Conservation (phyloP, 805 yeast species). For the Danielozyma ontarioensis region DNA sequence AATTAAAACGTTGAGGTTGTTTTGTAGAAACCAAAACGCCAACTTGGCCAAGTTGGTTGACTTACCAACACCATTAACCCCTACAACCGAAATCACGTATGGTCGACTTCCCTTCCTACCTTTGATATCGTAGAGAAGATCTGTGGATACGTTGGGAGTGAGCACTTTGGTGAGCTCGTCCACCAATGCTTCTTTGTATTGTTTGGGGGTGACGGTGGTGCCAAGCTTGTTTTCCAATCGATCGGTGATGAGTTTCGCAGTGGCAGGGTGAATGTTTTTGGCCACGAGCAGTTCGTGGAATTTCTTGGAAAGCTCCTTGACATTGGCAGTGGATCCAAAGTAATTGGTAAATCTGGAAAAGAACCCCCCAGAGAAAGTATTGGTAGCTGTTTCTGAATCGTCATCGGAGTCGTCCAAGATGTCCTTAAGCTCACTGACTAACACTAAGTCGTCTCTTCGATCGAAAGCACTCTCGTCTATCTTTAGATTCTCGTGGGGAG, state of each 20-base stretch:
- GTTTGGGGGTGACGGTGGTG: conserved; percentile 65
- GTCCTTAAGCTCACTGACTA: conserved; percentile 37
- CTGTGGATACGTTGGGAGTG: conserved; percentile 89
- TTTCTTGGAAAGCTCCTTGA: conserved; percentile 58
- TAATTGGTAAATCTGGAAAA: conserved; percentile 31
- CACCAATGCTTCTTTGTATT: conserved; percentile 58
- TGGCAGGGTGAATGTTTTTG: conserved; percentile 89
- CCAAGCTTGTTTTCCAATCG: conserved; percentile 65
- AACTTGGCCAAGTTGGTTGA: conserved; percentile 91
- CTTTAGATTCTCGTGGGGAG: conserved; percentile 3
- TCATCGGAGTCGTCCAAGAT: conserved; percentile 30
- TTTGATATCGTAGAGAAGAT: conserved; percentile 77
- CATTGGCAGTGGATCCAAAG: conserved; percentile 38
- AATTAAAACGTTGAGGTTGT: conserved; percentile 76
- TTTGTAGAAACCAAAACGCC: conserved; percentile 93
- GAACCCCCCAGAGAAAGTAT: conserved; percentile 15
- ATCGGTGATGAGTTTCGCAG: conserved; percentile 66
- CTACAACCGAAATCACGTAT: conserved; percentile 94
- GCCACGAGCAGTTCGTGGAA: conserved; percentile 73
- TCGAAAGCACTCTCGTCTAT: conserved; percentile 31
- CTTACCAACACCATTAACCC: conserved; percentile 97
- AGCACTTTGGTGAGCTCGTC: conserved; percentile 71
- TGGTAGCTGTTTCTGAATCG: conserved; percentile 16
- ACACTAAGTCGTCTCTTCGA: conserved; percentile 33
- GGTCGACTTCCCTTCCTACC: conserved; percentile 46